Evolutionary conservation across 441 rosid species (phyloP), one percentile per base, ranked within the genome.

Genomic region (Aquilaria agallochum): DNA sequence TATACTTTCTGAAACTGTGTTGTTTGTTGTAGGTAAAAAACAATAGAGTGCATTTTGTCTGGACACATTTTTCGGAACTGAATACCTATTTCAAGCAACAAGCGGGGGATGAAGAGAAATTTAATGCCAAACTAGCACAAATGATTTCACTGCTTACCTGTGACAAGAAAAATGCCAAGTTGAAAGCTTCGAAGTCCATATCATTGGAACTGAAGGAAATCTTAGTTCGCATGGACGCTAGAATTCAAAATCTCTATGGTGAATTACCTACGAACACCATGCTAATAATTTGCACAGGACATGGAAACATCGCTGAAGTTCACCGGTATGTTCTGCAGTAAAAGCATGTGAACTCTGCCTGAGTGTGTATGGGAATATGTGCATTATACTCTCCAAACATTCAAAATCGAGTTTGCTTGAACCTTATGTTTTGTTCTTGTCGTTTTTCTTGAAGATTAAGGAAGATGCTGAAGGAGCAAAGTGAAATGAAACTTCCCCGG

Each of bases 251-350:
- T 59, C 76, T 88, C 36, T 74, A 83, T 67, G 64, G 74, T 9
- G 72, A 90, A 45, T 78, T 95, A 70, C 97, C 99, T 2, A 71
- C 83, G 5, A 95, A 92, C 68, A 57, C 95, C 62, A 81, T 92
- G 98, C 76, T 95, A 56, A 84, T 90, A 74, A 74, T 95, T 68
- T 95, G 96, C 84, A 88, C 98, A 0, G 98, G 97, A 56, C 99
- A 92, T 68, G 99, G 99, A 70, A 95, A 95, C 82, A 92, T 79
- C 9, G 89, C 95, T 50, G 73, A 78, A 56, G 95, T 92, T 59
- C 82, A 83, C 68, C 87, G 96, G 99, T 95, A 62, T 36, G 75
- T 66, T 36, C 6, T 36, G 5, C 42, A 4, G 6, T 36, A 3
- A 36, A 36, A 36, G 2, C 42, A 58, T 12, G 49, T 5, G 55